phyloP scores from a whole-genome alignment of 495 filamentous ascomycete species.

The Penicillium pancosmium region DNA sequence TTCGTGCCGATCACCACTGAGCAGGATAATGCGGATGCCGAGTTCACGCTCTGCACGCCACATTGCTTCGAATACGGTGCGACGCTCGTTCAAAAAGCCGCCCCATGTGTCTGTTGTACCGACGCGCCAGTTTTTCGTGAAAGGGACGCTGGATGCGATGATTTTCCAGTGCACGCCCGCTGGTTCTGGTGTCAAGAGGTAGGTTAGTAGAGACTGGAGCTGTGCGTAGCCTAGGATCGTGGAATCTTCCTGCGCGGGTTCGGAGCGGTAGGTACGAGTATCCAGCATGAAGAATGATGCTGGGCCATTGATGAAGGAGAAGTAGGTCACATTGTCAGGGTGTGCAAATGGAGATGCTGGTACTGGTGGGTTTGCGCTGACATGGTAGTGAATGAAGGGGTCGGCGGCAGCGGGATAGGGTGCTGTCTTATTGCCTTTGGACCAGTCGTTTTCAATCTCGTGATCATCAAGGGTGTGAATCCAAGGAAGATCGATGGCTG shows the following conservation, averaged over 20 bases:
- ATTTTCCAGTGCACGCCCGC: slow-evolving; percentile 91
- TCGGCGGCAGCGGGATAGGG: slow-evolving; percentile 78
- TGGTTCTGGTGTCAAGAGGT: slow-evolving; percentile 68
- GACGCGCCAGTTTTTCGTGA: slow-evolving; percentile 95
- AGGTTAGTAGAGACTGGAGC: slow-evolving; percentile 75
- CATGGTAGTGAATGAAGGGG: slow-evolving; percentile 85
- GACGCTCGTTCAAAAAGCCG: slow-evolving; percentile 80
- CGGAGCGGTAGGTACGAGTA: slow-evolving; percentile 81
- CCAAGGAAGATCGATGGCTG: slow-evolving; percentile 74
- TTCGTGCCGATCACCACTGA: slow-evolving; percentile 92
- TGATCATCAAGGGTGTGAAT: slow-evolving; percentile 96
- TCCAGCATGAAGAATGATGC: slow-evolving; percentile 95
- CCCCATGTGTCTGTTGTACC: slow-evolving; percentile 89
- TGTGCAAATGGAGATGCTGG: slow-evolving; percentile 41
- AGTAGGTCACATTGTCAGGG: slow-evolving; percentile 70
- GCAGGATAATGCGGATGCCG: slow-evolving; percentile 75
- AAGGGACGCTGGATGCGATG: slow-evolving; percentile 82
- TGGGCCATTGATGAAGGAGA: slow-evolving; percentile 83
- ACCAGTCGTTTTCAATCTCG: slow-evolving; percentile 94
- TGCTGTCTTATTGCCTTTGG: slow-evolving; percentile 65
- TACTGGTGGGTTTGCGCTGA: slow-evolving; percentile 76
- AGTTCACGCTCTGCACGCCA: slow-evolving; percentile 74
- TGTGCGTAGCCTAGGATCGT: slow-evolving; percentile 86
- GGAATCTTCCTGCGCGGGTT: slow-evolving; percentile 62
- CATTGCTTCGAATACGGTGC: slow-evolving; percentile 81